Percentiles rank a stretch among this genome's conserved stretches.
These are phyloP conservation scores for Didymellaceae sp. DNA, from an alignment of 2,329 filamentous ascomycete species.

Conservation along the genomic window DNA sequence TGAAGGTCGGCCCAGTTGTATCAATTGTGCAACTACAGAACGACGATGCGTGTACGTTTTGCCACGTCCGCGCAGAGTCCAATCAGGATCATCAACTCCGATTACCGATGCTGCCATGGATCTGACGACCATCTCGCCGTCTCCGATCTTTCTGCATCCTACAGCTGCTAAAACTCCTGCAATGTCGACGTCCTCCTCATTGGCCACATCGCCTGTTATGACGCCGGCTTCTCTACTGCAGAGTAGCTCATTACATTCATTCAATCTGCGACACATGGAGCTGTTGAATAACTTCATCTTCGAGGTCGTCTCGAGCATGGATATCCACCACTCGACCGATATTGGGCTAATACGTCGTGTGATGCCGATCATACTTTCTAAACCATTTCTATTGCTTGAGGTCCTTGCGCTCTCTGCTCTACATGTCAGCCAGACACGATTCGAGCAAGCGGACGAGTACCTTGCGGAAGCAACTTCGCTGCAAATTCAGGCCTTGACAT, in stretches of 20 bases:
- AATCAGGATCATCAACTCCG: conserved; percentile 2
- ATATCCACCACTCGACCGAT: background rate
- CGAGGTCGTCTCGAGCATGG: conserved; percentile 18
- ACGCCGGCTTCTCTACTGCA: conserved; percentile 13
- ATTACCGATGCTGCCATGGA: background rate
- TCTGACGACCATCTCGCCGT: background rate
- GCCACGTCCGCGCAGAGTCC: conserved; percentile 6
- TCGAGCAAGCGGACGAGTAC: conserved; percentile 16
- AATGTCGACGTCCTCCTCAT: conserved; percentile 5
- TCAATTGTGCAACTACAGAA: conserved; percentile 21
- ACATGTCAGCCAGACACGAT: conserved; percentile 21
- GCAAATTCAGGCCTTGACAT: conserved; percentile 22
- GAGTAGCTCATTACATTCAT: background rate
- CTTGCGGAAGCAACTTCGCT: conserved; percentile 23
- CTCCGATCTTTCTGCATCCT: background rate
- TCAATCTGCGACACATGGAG: conserved; percentile 32
- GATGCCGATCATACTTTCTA: conserved; percentile 22
- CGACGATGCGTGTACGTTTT: conserved; percentile 24
- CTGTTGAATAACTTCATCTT: conserved; percentile 27
- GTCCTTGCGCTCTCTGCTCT: conserved; percentile 28
- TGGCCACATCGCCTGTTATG: background rate
- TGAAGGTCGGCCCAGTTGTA: conserved; percentile 25
- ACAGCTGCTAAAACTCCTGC: background rate
- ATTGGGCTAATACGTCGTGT: conserved; percentile 7
- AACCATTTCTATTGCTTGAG: conserved; percentile 23